These are phyloP conservation scores for Gastrolobium bilobum DNA, from an alignment of 306 rosid species.

Conservation along the genomic window DNA sequence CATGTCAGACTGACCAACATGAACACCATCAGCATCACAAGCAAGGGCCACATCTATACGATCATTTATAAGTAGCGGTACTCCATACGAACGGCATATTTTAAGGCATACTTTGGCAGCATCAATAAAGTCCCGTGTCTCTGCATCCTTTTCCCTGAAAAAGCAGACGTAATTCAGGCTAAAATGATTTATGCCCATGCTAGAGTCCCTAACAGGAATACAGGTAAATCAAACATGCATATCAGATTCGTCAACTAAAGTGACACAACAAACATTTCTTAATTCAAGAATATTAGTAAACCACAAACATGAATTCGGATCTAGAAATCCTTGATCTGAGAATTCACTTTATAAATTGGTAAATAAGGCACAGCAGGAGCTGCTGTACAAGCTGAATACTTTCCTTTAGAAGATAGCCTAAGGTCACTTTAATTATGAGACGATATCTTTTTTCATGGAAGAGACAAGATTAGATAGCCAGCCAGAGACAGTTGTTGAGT, in stretches of 20 bases:
- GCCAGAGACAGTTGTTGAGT: conserved; percentile 1
- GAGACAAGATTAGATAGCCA: conserved; percentile 6
- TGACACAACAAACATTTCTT: conserved; percentile 14
- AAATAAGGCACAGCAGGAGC: conserved; percentile 25
- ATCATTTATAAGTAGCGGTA: conserved; percentile 86
- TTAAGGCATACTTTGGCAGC: conserved; percentile 79
- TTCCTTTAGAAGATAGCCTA: conserved; percentile 28
- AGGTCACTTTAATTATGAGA: conserved; percentile 32
- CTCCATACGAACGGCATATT: conserved; percentile 76
- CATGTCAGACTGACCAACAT: conserved; percentile 96
- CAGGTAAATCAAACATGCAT: conserved; percentile 9
- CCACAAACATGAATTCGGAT: conserved; percentile 9
- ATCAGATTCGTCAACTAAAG: conserved; percentile 37
- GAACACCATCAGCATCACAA: conserved; percentile 94
- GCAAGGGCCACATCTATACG: conserved; percentile 90
- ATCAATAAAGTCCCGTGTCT: conserved; percentile 76
- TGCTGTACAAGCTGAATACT: not conserved
- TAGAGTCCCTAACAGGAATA: conserved; percentile 11
- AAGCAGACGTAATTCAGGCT: conserved; percentile 18
- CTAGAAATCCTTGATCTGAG: conserved; percentile 20
- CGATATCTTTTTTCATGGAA: not conserved
- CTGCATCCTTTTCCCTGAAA: conserved; percentile 87
- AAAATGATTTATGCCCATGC: conserved; percentile 1
- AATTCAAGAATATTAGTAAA: not conserved
- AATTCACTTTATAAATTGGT: conserved; percentile 9